Evolutionary conservation across 345 rosid genomes (phyloP), one percentile per base, ranked within the genome.

Genomic region (Streptanthus diversifolius): DNA sequence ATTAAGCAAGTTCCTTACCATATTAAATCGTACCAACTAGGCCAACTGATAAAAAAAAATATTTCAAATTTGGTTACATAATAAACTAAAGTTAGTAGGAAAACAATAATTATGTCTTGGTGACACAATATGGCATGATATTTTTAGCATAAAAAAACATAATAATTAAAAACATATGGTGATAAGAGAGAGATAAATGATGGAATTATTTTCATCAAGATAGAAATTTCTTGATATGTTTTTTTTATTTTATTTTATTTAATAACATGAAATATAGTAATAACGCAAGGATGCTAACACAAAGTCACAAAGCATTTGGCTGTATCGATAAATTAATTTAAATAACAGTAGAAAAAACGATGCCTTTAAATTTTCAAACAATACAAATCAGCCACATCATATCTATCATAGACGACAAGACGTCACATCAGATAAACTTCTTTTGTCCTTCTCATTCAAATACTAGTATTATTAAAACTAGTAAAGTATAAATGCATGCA

Each of bases 21-120:
- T 54, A 24, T 49, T 22, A 69, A 41, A 30, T 30, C 1, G 6
- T 10, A 59, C 58, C 70, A 30, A 63, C 53, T 62, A 62, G 67
- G 74, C 67, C 51, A 70, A 25, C 52, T 21, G 12, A 7, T n/a
- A 27, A 8, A 14, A 2, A 30, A 7, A 2, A 17, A 3, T 5
- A 0, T 24, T 11, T 25, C 44, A 43, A 44, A 21, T 32, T 44
- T 45, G 66, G 25, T 44, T 18, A 11, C 35, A n/a, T 56, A 8
- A 18, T 22, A 1, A 21, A 45, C 3, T 29, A 3, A 25, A 9
- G 24, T 32, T 21, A 7, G 7, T 7, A n/a, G 49, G 18, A 22
- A 14, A 49, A 22, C 21, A 10, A 9, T 49, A 49, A 49, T 49
- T 21, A 49, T 21, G n/a, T 48, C 0, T 48, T 49, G 3, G n/a